These are phyloP conservation scores for Thuja plicata DNA, from an alignment of 83 land plant species.

Conservation along the genomic window DNA sequence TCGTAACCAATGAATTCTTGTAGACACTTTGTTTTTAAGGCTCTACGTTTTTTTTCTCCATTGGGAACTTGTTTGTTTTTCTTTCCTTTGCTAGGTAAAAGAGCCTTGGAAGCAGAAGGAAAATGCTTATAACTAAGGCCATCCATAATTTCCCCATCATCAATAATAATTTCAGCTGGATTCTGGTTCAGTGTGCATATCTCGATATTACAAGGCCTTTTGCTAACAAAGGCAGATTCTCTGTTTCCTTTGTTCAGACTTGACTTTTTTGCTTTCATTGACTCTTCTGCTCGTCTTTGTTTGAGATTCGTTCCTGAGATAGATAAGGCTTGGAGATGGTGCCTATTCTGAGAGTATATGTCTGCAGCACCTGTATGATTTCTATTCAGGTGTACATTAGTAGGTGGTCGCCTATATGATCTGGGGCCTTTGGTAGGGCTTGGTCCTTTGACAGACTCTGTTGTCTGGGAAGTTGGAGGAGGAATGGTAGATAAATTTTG, in stretches of 20 bases:
- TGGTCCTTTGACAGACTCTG: conserved; percentile 2
- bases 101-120: not conserved
- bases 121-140: conserved; percentile 1
- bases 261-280: not conserved
- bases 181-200: conserved; percentile 13
- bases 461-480: not conserved
- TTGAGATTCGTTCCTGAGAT: not conserved
- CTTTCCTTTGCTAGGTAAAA: not conserved
- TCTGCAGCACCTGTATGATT: not conserved
- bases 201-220: not conserved
- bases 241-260: not conserved
- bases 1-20: not conserved
- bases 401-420: conserved; percentile 3
- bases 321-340: not conserved
- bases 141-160: not conserved
- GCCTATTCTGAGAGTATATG: not conserved
- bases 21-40: not conserved
- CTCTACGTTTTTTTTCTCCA: not conserved
- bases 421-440: not conserved
- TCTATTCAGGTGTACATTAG: not conserved
- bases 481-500: conserved; percentile 3
- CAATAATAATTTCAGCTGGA: conserved; percentile 12
- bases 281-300: not conserved
- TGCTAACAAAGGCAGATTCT: not conserved
- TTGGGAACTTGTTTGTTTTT: not conserved